Evolutionary conservation across 768 basidiomycete genomes (phyloP), one percentile per base, ranked within the genome.

Genomic region (Collybia nuda): DNA sequence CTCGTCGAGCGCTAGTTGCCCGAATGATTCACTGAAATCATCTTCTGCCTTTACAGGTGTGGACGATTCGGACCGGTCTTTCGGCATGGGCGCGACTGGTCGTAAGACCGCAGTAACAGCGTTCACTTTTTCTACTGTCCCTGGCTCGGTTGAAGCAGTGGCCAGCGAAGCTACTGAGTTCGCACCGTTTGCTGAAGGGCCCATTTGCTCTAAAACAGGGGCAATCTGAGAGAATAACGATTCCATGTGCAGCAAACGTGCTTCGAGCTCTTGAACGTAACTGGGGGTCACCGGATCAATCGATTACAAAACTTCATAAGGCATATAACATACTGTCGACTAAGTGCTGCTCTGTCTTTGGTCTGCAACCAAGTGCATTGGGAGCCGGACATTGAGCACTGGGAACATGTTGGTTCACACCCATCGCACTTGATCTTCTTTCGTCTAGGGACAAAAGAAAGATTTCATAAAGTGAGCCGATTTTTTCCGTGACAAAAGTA

Each of bases 401-500:
- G 91, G 0, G 88, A 86, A 59, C 91, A 93, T 9, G 85, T 87
- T 11, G 91, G 91, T 63, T 93, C 91, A 60, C 75, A 80, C 56
- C 91, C 91, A 71, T 93, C 91, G 68, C 91, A 93, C 67, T 93
- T 93, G 65, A 93, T 92, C 78, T 93, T 93, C 81, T 93, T 93
- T 57, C 90, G 84, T 54, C 91, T 91, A 66, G 50, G 36, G 58
- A 48, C 56, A 54, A 50, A 48, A 48, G 46, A 56, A 48, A 47
- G 41, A 14, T 32, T 32, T 32, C 14, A 52, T 43, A 55, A 44
- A 37, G 42, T 38, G 29, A 56, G 46, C 50, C 40, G 53, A 47
- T 53, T 51, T 22, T 40, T 49, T 37, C 36, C 8, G 29, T 18
- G 19, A 44, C 57, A 63, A 66, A 61, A 49, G 41, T 39, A 41